phyloP scores from a whole-genome alignment of 345 rosid species.

The Lepidium aucheri region DNA sequence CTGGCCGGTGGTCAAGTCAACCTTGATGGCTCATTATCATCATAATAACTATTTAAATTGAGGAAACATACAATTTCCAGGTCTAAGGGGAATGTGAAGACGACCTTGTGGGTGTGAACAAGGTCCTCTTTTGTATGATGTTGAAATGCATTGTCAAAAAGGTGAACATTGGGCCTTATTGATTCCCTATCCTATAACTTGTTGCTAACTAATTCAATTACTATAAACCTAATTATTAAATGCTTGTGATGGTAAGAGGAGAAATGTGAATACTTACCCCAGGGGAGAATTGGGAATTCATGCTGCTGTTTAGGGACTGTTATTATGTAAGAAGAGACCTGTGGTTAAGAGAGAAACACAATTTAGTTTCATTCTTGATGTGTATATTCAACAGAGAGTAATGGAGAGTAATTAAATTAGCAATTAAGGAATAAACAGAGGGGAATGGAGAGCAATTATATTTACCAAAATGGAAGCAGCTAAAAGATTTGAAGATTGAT shows the following conservation, averaged over 20 bases:
- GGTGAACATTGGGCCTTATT: conserved; percentile 7
- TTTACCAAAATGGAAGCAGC: conserved; percentile 72
- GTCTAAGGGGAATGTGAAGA: conserved; percentile 24
- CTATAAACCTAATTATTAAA: background rate
- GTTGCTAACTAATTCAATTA: background rate
- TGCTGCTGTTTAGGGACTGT: conserved; percentile 57
- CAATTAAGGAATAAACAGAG: background rate
- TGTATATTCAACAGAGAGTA: background rate
- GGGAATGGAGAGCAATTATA: background rate
- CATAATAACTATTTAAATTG: conserved; percentile 6
- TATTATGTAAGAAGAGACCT: conserved; percentile 69
- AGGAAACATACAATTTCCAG: conserved; percentile 19
- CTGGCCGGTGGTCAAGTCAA: conserved; percentile 30
- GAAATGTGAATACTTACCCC: conserved; percentile 50
- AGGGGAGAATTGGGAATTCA: conserved; percentile 73
- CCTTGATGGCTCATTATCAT: conserved; percentile 23
- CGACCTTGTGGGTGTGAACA: conserved; percentile 21
- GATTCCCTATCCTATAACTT: background rate
- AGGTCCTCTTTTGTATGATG: conserved; percentile 6
- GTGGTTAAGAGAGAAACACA: conserved; percentile 27
- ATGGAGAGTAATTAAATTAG: background rate
- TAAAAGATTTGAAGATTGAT: conserved; percentile 44
- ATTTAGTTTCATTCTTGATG: conserved; percentile 2
- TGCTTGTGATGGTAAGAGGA: background rate
- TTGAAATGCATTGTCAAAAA: conserved; percentile 18